Evolutionary conservation across 768 basidiomycete species (phyloP).

Genomic region (Clathrus columnatus): DNA sequence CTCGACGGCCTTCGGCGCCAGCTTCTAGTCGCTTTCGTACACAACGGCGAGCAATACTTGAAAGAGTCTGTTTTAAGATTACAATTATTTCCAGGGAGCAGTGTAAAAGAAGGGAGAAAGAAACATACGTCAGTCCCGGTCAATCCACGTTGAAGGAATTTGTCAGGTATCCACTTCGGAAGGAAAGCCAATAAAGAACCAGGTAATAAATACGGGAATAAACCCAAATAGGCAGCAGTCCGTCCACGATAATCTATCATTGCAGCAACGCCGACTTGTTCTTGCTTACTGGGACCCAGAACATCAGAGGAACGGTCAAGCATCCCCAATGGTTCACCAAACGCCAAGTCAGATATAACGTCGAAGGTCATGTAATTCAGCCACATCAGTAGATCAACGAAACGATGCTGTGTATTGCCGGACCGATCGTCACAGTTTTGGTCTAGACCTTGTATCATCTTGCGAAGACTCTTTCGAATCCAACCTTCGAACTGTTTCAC

Average conservation of each 20-base stretch:
- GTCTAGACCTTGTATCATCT: constrained; percentile 1
- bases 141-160: constrained; percentile 5
- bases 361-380: constrained; percentile 25
- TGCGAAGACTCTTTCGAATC: neutral
- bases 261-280: neutral
- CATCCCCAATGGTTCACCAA: constrained; percentile 28
- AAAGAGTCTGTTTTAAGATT: neutral
- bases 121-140: constrained; percentile 4
- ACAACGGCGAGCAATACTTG: constrained; percentile 1
- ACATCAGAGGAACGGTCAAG: constrained; percentile 16
- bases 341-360: constrained; percentile 23
- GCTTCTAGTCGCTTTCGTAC: neutral
- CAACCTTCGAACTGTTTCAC: constrained; percentile 4
- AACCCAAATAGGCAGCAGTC: constrained; percentile 3
- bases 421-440: neutral
- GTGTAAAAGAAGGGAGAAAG: neutral
- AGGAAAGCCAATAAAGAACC: neutral
- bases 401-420: neutral
- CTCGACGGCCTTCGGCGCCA: neutral
- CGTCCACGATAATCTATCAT: constrained; percentile 9
- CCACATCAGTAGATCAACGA: constrained; percentile 20
- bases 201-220: neutral
- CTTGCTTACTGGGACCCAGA: neutral
- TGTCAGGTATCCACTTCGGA: constrained; percentile 2
- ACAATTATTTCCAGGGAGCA: neutral